These are phyloP conservation scores for Trametes cinnabarina DNA, from an alignment of 768 basidiomycete species.

Conservation along the genomic window DNA sequence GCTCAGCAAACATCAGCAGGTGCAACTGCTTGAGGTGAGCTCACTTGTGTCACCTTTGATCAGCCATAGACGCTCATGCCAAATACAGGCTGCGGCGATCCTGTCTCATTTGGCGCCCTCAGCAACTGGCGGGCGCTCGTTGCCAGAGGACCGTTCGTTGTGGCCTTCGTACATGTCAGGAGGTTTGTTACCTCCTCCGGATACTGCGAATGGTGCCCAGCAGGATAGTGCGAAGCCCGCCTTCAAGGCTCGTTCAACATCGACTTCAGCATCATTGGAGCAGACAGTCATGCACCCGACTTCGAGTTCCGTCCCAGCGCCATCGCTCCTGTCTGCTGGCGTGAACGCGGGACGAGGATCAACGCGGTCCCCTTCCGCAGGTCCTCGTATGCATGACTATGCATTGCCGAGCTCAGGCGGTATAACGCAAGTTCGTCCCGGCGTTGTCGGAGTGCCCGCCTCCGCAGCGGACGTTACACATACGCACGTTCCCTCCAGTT, in stretches of 20 bases:
- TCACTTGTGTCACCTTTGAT: neutral
- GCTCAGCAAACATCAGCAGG: constrained; percentile 95
- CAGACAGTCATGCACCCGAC: constrained; percentile 28
- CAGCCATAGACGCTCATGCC: neutral
- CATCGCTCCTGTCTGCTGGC: constrained; percentile 25
- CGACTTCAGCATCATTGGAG: constrained; percentile 17
- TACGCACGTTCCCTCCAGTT: neutral
- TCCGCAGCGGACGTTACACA: neutral
- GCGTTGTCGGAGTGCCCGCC: constrained; percentile 44
- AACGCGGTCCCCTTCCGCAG: constrained; percentile 27
- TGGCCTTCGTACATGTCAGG: constrained; percentile 86
- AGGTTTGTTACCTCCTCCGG: constrained; percentile 59
- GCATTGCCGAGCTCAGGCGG: constrained; percentile 44
- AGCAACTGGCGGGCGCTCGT: constrained; percentile 60
- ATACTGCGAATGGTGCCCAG: constrained; percentile 17
- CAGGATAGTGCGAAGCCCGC: constrained; percentile 8
- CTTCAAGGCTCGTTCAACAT: constrained; percentile 8
- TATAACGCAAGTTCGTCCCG: constrained; percentile 61
- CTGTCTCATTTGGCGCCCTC: constrained; percentile 81
- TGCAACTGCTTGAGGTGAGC: constrained; percentile 87
- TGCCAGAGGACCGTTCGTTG: constrained; percentile 91
- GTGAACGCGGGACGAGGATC: constrained; percentile 17
- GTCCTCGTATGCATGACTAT: constrained; percentile 69
- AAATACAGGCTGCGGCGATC: constrained; percentile 82
- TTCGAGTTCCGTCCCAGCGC: constrained; percentile 55